Conservation (phyloP, 225 moss, liverwort and hornwort species). For the Thuidium tamariscinum region DNA sequence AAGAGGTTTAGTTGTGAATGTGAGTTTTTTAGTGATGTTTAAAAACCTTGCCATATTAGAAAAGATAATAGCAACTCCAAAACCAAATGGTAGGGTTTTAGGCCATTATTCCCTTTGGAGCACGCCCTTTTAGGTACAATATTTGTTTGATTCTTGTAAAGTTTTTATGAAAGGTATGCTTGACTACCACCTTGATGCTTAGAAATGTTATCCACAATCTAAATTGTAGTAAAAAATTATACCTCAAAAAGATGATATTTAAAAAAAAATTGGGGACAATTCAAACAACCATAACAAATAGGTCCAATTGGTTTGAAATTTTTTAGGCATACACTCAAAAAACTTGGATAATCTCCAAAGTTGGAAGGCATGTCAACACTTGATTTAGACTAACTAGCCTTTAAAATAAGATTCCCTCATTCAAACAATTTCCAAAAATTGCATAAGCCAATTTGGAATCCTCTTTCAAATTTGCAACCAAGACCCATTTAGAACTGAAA, state of each 20-base stretch:
- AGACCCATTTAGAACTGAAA: not conserved
- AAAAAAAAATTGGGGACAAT: fast-evolving
- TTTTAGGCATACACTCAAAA: not conserved
- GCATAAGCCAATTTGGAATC: not conserved
- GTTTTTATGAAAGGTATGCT: fast-evolving
- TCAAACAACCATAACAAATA: fast-evolving
- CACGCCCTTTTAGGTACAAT: fast-evolving
- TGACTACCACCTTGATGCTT: too few relatives aligned
- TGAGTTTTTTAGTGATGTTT: not conserved
- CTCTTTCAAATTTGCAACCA: not conserved
- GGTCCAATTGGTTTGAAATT: fast-evolving
- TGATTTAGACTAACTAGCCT: not conserved
- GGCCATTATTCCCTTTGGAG: fast-evolving
- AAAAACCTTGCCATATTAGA: not conserved
- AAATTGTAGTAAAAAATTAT: fast-evolving
- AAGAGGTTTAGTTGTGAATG: not conserved
- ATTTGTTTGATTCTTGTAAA: not conserved
- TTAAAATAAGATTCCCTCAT: not conserved
- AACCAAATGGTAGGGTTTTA: not conserved
- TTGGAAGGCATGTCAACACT: not conserved
- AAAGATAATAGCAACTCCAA: not conserved
- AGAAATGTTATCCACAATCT: not conserved
- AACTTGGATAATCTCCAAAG: fast-evolving
- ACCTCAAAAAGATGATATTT: fast-evolving
- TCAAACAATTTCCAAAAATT: fast-evolving